Conservation (phyloP, 768 basidiomycete species). For the Leccinum truebloodii region DNA sequence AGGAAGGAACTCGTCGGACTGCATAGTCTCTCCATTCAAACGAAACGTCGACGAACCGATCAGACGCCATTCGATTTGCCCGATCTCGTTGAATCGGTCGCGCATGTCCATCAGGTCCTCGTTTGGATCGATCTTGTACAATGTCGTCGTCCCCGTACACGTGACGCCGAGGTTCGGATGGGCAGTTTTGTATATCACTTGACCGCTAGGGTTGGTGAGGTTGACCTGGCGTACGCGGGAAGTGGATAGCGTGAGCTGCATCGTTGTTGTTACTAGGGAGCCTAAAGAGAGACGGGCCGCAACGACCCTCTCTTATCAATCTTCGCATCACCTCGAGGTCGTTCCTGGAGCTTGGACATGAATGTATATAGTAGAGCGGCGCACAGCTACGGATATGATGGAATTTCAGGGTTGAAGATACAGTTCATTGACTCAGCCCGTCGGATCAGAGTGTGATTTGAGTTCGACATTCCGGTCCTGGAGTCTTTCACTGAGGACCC, state of each 20-base stretch:
- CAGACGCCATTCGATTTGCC: no score
- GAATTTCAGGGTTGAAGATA: neutral
- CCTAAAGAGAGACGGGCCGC: neutral
- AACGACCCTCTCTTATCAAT: neutral
- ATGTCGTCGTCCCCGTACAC: slow-evolving; percentile 16
- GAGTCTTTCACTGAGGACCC: no score
- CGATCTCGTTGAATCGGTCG: no score
- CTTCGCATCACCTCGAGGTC: neutral
- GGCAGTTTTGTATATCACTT: slow-evolving; percentile 26
- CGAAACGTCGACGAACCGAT: no score
- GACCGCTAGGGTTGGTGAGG: slow-evolving; percentile 25
- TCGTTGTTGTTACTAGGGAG: neutral
- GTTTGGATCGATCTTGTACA: slow-evolving; percentile 24
- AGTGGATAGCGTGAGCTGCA: slow-evolving; percentile 25
- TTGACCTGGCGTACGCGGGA: slow-evolving; percentile 17
- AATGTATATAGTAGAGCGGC: neutral
- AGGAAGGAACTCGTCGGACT: no score
- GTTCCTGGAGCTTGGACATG: neutral
- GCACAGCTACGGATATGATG: neutral
- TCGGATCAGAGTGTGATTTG: no score
- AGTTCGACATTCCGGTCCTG: no score
- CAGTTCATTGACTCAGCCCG: no score
- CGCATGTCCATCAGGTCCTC: no score
- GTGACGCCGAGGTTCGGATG: slow-evolving; percentile 10
- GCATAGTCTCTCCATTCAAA: no score